phyloP scores from a whole-genome alignment of 2,329 filamentous ascomycete genomes.

The Plectosphaerella plurivora region DNA sequence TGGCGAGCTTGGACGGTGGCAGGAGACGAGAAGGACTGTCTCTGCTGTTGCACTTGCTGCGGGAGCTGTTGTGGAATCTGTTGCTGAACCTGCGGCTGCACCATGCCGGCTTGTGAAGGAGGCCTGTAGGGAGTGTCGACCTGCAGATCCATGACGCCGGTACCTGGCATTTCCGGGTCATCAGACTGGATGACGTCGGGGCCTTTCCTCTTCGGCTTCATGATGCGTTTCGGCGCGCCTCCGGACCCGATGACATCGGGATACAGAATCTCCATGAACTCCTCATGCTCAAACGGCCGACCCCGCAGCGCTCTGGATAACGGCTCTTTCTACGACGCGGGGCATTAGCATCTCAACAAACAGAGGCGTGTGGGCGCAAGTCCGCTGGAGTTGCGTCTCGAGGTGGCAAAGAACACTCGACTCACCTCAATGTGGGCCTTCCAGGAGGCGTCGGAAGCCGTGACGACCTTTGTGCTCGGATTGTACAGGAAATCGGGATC shows the following conservation, averaged over 20 bases:
- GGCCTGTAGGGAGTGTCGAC: constrained; percentile 24
- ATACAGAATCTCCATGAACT: constrained; percentile 57
- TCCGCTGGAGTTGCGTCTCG: neutral
- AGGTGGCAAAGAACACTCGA: constrained; percentile 4
- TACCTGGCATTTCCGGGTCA: constrained; percentile 44
- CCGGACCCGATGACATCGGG: constrained; percentile 57
- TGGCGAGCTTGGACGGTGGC: neutral
- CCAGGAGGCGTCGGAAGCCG: constrained; percentile 54
- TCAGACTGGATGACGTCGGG: constrained; percentile 39
- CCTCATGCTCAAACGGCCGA: constrained; percentile 55
- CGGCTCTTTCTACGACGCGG: constrained; percentile 44
- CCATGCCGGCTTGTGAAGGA: constrained; percentile 12
- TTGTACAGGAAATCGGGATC: constrained; percentile 55
- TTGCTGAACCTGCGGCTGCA: constrained; percentile 13
- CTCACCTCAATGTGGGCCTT: constrained; percentile 51
- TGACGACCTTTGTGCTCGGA: constrained; percentile 43
- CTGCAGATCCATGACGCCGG: constrained; percentile 40
- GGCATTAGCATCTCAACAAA: neutral
- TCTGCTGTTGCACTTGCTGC: constrained; percentile 14
- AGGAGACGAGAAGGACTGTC: constrained; percentile 4
- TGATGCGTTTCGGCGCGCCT: constrained; percentile 54
- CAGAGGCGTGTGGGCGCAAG: neutral
- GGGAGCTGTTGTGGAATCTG: constrained; percentile 12
- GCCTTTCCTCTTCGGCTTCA: constrained; percentile 47
- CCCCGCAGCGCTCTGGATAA: constrained; percentile 52